A percentile compares a stretch with the other conserved stretches of the same genome.
Evolutionary conservation across 805 yeast species (phyloP).

Genomic region (Suhomyces faveliae): DNA sequence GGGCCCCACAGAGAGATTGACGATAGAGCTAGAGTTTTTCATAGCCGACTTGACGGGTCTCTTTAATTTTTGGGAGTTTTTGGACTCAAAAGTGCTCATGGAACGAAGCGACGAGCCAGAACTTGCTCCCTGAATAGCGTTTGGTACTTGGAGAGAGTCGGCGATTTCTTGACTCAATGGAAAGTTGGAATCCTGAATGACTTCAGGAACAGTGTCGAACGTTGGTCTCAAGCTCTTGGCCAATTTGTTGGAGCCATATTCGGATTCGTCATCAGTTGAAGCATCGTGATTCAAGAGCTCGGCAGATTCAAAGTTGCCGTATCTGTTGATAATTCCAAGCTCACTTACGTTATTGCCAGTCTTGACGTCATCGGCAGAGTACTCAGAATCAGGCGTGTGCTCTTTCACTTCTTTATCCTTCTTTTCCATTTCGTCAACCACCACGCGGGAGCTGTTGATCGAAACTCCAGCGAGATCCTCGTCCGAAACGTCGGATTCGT

Average conservation of each 20-base stretch:
- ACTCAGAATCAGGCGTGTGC: neutral
- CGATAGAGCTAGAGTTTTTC: constrained; percentile 36
- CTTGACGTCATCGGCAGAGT: constrained; percentile 5
- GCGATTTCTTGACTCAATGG: constrained; percentile 25
- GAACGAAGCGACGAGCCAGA: constrained; percentile 35
- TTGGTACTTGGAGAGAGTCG: constrained; percentile 23
- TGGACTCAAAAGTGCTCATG: constrained; percentile 25
- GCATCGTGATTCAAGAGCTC: constrained; percentile 16
- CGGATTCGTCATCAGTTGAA: constrained; percentile 17
- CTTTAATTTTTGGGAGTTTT: constrained; percentile 16
- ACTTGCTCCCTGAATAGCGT: constrained; percentile 14
- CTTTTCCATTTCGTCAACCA: constrained; percentile 27
- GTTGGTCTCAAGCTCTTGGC: constrained; percentile 29
- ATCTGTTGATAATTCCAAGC: constrained; percentile 21
- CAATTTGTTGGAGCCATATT: constrained; percentile 19
- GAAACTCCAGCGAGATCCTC: constrained; percentile 11
- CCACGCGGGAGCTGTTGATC: constrained; percentile 21
- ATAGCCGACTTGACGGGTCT: constrained; percentile 54
- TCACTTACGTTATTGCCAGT: constrained; percentile 10
- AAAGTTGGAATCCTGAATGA: constrained; percentile 19
- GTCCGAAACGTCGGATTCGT: neutral
- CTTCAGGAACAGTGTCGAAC: constrained; percentile 30
- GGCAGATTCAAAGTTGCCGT: constrained; percentile 18
- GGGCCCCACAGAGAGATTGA: constrained; percentile 12
- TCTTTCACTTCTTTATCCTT: constrained; percentile 6